These are phyloP conservation scores for Pyrenochaeta sp. DNA, from an alignment of 2,329 filamentous ascomycete genomes.

Conservation along the genomic window DNA sequence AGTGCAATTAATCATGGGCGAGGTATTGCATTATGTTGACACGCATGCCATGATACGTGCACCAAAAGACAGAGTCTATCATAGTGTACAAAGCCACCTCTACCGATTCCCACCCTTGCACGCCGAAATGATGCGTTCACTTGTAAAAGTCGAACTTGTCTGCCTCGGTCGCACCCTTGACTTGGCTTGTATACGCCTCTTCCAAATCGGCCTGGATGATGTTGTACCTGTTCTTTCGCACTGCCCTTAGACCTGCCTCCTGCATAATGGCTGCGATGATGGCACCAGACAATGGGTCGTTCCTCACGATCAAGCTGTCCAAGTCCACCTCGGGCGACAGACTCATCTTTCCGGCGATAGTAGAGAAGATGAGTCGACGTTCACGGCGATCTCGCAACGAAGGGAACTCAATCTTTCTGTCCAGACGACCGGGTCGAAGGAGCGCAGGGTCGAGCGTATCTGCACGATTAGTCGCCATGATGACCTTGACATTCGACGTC, in stretches of 20 bases:
- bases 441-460: constrained; percentile 96
- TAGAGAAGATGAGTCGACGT: constrained; percentile 93
- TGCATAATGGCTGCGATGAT: constrained; percentile 99
- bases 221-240: constrained; percentile 98
- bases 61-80: constrained; percentile 16
- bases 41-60: not conserved
- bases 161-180: constrained; percentile 80
- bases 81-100: constrained; percentile 29
- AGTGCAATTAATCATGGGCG: not conserved
- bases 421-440: constrained; percentile 90
- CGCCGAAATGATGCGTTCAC: constrained; percentile 23
- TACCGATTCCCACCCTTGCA: not conserved
- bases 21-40: not conserved
- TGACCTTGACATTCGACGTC: constrained; percentile 98
- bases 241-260: constrained; percentile 91
- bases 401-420: constrained; percentile 99
- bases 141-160: constrained; percentile 77
- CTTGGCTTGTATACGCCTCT: constrained; percentile 95
- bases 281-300: constrained; percentile 92
- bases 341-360: constrained; percentile 98
- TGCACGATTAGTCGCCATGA: constrained; percentile 99
- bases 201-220: constrained; percentile 98
- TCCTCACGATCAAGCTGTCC: constrained; percentile 94
- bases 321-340: constrained; percentile 95
- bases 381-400: constrained; percentile 91